Evolutionary conservation across 225 moss, liverwort and hornwort species (phyloP).

Genomic region (Antitrichia curtipendula): DNA sequence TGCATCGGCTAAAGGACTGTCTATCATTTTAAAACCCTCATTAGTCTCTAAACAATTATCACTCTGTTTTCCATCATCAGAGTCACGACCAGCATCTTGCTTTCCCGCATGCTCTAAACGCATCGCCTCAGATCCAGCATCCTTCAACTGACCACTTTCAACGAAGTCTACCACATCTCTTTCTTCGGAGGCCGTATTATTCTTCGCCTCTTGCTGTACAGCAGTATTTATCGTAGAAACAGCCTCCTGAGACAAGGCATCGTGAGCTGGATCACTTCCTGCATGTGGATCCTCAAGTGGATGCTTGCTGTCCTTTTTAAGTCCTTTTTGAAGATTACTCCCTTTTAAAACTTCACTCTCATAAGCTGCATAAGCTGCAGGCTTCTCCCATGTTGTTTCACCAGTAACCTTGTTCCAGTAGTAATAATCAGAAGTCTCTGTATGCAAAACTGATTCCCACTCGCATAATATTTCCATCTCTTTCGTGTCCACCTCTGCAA

Average conservation of each 20-base stretch:
- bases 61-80: conserved; percentile 2
- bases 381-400: conserved; percentile 63
- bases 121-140: background rate
- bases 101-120: background rate
- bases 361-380: conserved; percentile 14
- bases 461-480: background rate
- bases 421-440: conserved; percentile 43
- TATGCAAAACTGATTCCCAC: conserved; percentile 50
- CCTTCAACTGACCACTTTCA: conserved; percentile 1
- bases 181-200: background rate
- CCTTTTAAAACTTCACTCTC: background rate
- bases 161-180: background rate
- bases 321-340: background rate
- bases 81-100: background rate
- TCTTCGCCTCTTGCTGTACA: background rate
- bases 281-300: background rate
- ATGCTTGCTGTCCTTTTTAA: background rate
- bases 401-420: conserved; percentile 53
- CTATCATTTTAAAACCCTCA: background rate
- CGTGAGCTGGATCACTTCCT: background rate
- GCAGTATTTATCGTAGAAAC: background rate
- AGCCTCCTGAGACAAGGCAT: background rate
- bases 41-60: background rate
- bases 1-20: background rate
- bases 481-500: conserved; percentile 10